Evolutionary conservation across 352 stramenopile species (phyloP), one percentile per base, ranked within the genome.

Genomic region (Nothophytophthora sp.): DNA sequence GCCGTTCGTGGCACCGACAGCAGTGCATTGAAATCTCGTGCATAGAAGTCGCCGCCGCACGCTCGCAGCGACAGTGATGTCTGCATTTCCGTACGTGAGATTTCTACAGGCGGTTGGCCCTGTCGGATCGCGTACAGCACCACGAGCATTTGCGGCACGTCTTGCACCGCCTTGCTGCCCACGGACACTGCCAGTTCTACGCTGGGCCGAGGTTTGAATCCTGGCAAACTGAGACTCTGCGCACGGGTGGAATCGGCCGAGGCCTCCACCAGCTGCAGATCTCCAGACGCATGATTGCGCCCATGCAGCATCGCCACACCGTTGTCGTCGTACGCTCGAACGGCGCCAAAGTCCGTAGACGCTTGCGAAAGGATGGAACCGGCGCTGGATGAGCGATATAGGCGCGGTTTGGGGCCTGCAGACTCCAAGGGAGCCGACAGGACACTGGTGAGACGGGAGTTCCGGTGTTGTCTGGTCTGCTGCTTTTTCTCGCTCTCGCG

Each of bases 101-200:
- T 69, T 45, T 94, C 81, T 33, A 67, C 58, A 13, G 64, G 66
- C 1, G 65, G 62, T 36, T 84, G 62, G 10, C 71, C 81, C 22
- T 84, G 65, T 3, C 58, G 44, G 22, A 89, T 76, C 12, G 49
- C 73, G 10, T 76, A 88, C 32, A 91, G 52, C 30, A 90, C 80
- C 10, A 95, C 70, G 13, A 93, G 32, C 75, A 92, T 90, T 24
- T 90, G 73, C n/a, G 68, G 63, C 10, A 75, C 53, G 37, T 92
- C 77, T 52, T 92, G 81, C 15, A 67, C 40, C 0, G 73, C 78
- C 48, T 88, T 88, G 45, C 74, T 87, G 0, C 82, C 81, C 20
- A 95, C 74, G 0, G 85, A 95, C 1, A 93, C 65, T 3, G 78
- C 82, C 20, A 95, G 53, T 37, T 93, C 79, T 24, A 95, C 67